These are phyloP conservation scores for Wallacemonas collosoma DNA, from an alignment of 208 protist species.

Conservation along the genomic window DNA sequence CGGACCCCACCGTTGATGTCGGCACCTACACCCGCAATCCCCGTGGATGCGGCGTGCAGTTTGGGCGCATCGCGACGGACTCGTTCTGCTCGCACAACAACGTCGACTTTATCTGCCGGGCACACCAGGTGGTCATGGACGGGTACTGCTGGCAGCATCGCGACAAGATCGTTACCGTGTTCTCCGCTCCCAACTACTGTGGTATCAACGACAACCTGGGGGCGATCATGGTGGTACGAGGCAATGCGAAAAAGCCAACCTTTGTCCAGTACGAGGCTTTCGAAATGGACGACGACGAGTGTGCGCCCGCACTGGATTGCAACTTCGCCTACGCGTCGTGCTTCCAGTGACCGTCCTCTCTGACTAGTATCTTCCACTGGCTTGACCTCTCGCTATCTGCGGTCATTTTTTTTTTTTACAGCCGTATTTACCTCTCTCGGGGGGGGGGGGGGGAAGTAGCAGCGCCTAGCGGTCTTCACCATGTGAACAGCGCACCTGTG, in stretches of 20 bases:
- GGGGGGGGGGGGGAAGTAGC: too few relatives aligned
- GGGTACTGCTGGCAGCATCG: slow-evolving; percentile 75
- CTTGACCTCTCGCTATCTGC: neutral
- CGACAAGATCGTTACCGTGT: slow-evolving; percentile 60
- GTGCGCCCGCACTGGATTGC: neutral
- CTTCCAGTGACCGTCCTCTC: slow-evolving; percentile 21
- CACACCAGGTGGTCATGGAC: slow-evolving; percentile 93
- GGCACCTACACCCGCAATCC: slow-evolving; percentile 95
- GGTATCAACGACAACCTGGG: slow-evolving; percentile 42
- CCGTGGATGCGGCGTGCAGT: slow-evolving; percentile 97
- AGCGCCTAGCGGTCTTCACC: too few relatives aligned
- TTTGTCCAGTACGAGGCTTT: slow-evolving; percentile 45
- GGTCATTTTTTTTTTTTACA: neutral
- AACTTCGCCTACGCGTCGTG: slow-evolving; percentile 38
- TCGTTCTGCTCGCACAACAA: slow-evolving; percentile 96
- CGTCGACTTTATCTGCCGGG: slow-evolving; percentile 94
- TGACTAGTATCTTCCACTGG: neutral
- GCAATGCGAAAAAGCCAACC: slow-evolving; percentile 21
- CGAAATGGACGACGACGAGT: slow-evolving; percentile 22
- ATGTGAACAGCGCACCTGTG: too few relatives aligned
- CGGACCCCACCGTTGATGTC: slow-evolving; percentile 93
- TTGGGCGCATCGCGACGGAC: slow-evolving; percentile 93
- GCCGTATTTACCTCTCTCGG: too few relatives aligned
- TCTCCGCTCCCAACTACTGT: slow-evolving; percentile 82
- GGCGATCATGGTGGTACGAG: slow-evolving; percentile 34